Evolutionary conservation across 805 yeast genomes (phyloP).

Genomic region (Brettanomyces nanus): DNA sequence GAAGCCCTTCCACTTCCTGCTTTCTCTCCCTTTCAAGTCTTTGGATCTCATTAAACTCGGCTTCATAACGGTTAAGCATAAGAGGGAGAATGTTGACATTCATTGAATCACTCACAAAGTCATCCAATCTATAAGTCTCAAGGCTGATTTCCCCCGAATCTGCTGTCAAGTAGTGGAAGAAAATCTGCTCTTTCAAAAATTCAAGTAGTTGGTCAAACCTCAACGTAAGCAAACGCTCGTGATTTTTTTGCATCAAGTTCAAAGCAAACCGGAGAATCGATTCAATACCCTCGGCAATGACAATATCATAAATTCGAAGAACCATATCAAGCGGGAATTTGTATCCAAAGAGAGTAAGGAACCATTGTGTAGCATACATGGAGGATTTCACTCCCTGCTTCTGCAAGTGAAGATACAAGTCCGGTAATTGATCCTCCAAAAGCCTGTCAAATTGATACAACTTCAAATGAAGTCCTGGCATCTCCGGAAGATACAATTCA

Average conservation of each 20-base stretch:
- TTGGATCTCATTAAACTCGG: constrained; percentile 72
- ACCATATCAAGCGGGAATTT: constrained; percentile 89
- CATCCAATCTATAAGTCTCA: constrained; percentile 53
- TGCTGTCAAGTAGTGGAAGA: constrained; percentile 46
- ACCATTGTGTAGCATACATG: constrained; percentile 98
- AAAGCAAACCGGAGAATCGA: constrained; percentile 78
- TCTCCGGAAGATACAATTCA: constrained; percentile 71
- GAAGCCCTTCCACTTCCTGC: constrained; percentile 49
- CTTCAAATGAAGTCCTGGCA: constrained; percentile 85
- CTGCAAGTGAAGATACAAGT: constrained; percentile 62
- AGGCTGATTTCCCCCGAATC: constrained; percentile 13
- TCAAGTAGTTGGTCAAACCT: constrained; percentile 71
- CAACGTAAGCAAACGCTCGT: constrained; percentile 46
- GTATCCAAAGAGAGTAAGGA: constrained; percentile 88
- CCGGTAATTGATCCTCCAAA: constrained; percentile 69
- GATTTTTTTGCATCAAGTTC: constrained; percentile 67
- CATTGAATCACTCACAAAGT: constrained; percentile 73
- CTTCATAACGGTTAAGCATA: constrained; percentile 58
- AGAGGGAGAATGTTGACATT: constrained; percentile 65
- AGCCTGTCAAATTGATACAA: constrained; percentile 88
- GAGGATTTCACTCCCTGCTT: constrained; percentile 86
- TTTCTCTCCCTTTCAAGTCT: constrained; percentile 56
- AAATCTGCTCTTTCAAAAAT: constrained; percentile 72
- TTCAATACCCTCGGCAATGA: constrained; percentile 88
- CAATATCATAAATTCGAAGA: constrained; percentile 75